Conservation (phyloP, 2,329 filamentous ascomycete genomes). For the Talaromyces sp. region DNA sequence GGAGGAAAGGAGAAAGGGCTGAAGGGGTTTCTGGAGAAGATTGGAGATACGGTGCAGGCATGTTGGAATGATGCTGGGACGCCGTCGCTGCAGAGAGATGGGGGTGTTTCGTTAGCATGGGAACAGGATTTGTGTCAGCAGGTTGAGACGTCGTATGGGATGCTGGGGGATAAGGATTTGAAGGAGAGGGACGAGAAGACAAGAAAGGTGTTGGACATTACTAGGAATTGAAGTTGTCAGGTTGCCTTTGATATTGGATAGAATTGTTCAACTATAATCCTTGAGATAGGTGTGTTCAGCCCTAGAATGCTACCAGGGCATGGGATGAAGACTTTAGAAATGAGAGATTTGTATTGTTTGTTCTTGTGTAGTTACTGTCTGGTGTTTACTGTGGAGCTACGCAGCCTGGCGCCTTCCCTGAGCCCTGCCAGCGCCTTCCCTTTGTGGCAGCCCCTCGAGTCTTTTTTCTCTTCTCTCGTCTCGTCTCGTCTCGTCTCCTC, state of each 20-base stretch:
- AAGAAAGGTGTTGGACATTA: constrained; percentile 10
- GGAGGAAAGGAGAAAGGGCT: constrained; percentile 49
- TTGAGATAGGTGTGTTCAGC: neutral
- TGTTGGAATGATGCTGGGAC: constrained; percentile 49
- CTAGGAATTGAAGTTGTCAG: neutral
- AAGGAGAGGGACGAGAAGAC: constrained; percentile 14
- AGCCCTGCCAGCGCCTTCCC: constrained; percentile 4
- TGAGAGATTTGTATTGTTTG: constrained; percentile 2
- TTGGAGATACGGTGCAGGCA: constrained; percentile 51
- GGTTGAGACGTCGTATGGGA: constrained; percentile 12
- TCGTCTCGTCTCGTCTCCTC: neutral
- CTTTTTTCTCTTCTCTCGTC: neutral
- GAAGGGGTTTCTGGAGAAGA: constrained; percentile 50
- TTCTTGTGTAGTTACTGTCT: neutral
- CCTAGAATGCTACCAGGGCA: too few relatives aligned
- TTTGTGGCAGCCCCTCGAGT: neutral
- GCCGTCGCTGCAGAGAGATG: constrained; percentile 28
- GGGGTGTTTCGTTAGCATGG: constrained; percentile 23
- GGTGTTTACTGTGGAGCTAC: neutral
- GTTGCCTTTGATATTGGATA: neutral
- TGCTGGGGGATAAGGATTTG: constrained; percentile 8
- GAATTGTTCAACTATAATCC: neutral
- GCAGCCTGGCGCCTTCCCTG: neutral
- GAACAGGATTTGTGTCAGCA: constrained; percentile 5
- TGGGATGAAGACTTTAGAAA: neutral